Base-by-base conservation (phyloP, 2,329 filamentous ascomycete species). In the Fusarium temperatum region DNA sequence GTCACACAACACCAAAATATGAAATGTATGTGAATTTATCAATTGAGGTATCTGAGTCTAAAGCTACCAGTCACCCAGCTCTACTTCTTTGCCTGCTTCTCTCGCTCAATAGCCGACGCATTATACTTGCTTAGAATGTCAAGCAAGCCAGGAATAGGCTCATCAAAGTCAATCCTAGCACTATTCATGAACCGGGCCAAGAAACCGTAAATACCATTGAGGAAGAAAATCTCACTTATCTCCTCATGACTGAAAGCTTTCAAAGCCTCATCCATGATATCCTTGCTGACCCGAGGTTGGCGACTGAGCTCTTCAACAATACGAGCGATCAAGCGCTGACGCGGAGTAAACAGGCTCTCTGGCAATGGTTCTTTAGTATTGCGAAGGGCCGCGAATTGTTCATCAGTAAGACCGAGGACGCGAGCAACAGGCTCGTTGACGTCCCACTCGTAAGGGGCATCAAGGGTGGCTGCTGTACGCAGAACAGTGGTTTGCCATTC, bases 361-460 rank as follows among this genome's bases (percentile, higher is more conserved):
- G 65, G 65, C 24, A 67, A 22, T 3, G 65, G 59, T 4, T 67
- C 53, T 6, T 53, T 15, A 2, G 28, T 5, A 17, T 67, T 58
- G 14, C 53, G 65, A 8, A 67, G 60, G 17, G 65, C 65, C 10
- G 38, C 15, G 7, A 64, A 28, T 20, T 67, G 65, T 38, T 67
- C 53, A 2, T 67, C 53, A 3, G 60, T 44, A 39, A 67, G 57
- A 17, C 59, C 65, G 5, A 67, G 57, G 32, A 67, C 48, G 8
- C 47, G 51, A 1, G 65, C 65, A 2, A 67, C 65, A 58, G 65
- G 65, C 32, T 68, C 60, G 7, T 68, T 64, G 32, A 64, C 65
- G 9, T 68, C 65, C 65, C 65, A 68, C 6, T 68, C 65, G 8
- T 68, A 68, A 14, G 60, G 65, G 15, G 65, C 60, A 8, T 64